Evolutionary conservation across 73 alveolate genomes (phyloP), one percentile per base, ranked within the genome.

Genomic region (Uronychia binucleata): DNA sequence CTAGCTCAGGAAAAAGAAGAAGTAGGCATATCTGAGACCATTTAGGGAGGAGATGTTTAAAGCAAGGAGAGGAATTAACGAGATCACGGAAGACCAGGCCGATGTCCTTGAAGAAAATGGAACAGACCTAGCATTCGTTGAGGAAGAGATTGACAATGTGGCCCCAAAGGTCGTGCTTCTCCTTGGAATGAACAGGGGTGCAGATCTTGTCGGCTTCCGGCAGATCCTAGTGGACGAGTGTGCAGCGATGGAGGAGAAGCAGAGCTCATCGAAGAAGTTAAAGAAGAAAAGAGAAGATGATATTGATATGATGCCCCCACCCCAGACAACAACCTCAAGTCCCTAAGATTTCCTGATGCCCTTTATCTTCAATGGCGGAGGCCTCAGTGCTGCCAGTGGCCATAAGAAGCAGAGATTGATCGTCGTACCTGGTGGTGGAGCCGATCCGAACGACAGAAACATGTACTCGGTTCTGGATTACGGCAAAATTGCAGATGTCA

Each of bases 401-500:
- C 30, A 19, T 78, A 84, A 93, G 25, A 90, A 91, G 87, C 91
- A 93, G 88, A 91, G 97, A 88, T 87, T 91, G 76, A 93, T 91
- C 14, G 88, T 91, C 87, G 83, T 93, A 8, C 89, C 87, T 60
- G 86, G n/a, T 11, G 67, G 67, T 11, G 67, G 67, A 11, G 5
- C 19, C 19, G 67, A 46, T 46, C 67, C 67, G 5, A 46, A 46
- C 59, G 83, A 90, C 57, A 87, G 98, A 83, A 92, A 95, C 81
- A 80, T 80, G n/a, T 79, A 90, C 83, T 84, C 96, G 57, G 94
- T 97, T 29, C 87, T 98, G 78, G 98, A 98, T 82, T 93, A 93
- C 33, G 96, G 99, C 74, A 96, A 97, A 87, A 87, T 98, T 14
- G 99, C 99, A 28, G 99, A 97, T 86, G 78, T 96, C 14, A 78